Evolutionary conservation across 2,329 filamentous ascomycete genomes (phyloP), one percentile per base, ranked within the genome.

Genomic region (Nigrospora oryzae): DNA sequence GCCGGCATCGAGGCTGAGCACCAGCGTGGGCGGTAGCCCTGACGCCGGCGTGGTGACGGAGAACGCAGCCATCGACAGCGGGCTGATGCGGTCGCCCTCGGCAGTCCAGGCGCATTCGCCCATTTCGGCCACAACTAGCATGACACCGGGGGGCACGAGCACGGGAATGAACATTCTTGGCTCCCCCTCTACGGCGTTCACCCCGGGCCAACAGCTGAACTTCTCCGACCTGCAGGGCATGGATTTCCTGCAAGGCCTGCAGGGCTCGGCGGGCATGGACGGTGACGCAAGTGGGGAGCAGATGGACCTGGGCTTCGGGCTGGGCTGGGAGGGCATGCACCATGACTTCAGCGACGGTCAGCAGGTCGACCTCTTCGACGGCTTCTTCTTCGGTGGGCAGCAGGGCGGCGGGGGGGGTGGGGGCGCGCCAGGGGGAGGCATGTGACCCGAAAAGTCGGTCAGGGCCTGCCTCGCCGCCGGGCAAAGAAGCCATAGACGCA

Each of bases 331-430:
- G 48, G 70, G 73, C 12, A 68, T 81, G 57, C 72, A 79, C 54
- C 79, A 84, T 52, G 82, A 84, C 54, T 83, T 74, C 47, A 70
- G 70, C 46, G 75, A 81, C 39, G 71, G 71, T 42, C 70, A 77
- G 57, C 73, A 80, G 56, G 72, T 85, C 56, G 77, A 86, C 47
- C 74, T 83, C 0, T 86, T 88, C 62, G 83, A 86, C 56, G 79
- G 80, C 0, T 87, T 87, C 59, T 86, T 85, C 66, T 85, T 86
- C 58, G 81, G 82, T 1, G 75, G 74, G 1, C 73, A 74, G 51
- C 68, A 67, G 49, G 62, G 65, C 5, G 58, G 58, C 13, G 53
- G 53, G 12, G 43, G 38, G 5, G 43, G 40, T 15, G 31, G 23
- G 5, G 23, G 23, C 23, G 23, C 23, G 5, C 23, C 23, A 28